A percentile compares a stretch with the other conserved stretches of the same genome.
Evolutionary conservation across 257 asterid species (phyloP).

Genomic region (Solanum tarapatanum): DNA sequence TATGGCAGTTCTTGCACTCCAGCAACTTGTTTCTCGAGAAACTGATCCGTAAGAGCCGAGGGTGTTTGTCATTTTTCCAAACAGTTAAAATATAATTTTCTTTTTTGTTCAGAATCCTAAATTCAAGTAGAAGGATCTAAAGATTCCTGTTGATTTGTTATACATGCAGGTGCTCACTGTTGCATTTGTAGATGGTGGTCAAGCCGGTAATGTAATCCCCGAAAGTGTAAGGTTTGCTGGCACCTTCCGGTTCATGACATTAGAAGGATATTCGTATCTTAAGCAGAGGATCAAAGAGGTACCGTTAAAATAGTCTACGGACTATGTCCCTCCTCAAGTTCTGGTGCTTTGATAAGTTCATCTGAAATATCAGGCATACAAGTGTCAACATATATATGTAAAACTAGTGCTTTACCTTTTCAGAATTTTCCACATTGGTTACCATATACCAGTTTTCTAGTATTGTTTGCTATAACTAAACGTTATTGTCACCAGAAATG

Average conservation of each 20-base stretch:
- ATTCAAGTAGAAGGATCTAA: neutral
- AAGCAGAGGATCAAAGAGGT: slow-evolving; percentile 72
- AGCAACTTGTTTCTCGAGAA: slow-evolving; percentile 79
- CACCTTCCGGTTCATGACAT: slow-evolving; percentile 54
- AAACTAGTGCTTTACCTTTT: neutral
- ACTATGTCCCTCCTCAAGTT: neutral
- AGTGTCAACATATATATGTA: neutral
- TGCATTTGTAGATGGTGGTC: slow-evolving; percentile 57
- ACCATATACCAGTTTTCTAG: neutral
- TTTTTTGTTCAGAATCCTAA: neutral
- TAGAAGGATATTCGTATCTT: slow-evolving; percentile 41
- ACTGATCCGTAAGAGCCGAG: slow-evolving; percentile 67
- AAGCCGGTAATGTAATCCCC: slow-evolving; percentile 60
- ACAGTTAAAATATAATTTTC: neutral
- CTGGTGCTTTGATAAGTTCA: neutral
- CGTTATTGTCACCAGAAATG: neutral
- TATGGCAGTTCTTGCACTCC: slow-evolving; percentile 63
- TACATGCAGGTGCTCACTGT: slow-evolving; percentile 50
- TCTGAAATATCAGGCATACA: neutral
- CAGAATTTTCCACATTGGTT: neutral
- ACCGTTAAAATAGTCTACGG: neutral
- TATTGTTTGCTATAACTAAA: neutral
- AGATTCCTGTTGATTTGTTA: neutral
- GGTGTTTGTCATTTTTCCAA: slow-evolving; percentile 13
- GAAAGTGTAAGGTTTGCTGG: slow-evolving; percentile 71